Evolutionary conservation across 306 rosid species (phyloP).

Genomic region (Rosa lucieae): DNA sequence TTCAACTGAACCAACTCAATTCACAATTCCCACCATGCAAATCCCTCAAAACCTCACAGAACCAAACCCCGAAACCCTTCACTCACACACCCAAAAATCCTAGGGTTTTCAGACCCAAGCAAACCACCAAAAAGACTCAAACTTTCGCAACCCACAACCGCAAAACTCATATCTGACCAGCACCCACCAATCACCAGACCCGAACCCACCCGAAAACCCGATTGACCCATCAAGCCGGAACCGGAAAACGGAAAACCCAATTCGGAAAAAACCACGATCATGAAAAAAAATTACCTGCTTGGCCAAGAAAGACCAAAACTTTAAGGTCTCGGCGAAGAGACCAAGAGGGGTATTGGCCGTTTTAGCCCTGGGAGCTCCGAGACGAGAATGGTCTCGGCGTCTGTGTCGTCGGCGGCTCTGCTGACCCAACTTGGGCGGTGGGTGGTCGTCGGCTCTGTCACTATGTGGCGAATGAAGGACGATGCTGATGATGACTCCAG

Average conservation of each 20-base stretch:
- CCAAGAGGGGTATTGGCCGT: not conserved
- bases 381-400: not conserved
- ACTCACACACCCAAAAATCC: not conserved
- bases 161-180: not conserved
- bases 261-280: not conserved
- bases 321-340: too few relatives aligned
- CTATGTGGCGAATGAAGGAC: constrained; percentile 20
- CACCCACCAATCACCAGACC: constrained; percentile 10
- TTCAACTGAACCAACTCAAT: not conserved
- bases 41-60: constrained; percentile 16
- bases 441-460: constrained; percentile 20
- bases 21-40: constrained; percentile 10
- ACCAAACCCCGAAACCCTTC: not conserved
- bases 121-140: not conserved
- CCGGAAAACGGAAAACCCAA: not conserved
- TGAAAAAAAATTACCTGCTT: not conserved
- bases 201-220: not conserved
- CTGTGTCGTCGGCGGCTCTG: not conserved
- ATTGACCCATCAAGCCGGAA: not conserved
- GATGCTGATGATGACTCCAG: constrained; percentile 10
- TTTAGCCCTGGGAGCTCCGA: not conserved
- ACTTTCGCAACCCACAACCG: not conserved
- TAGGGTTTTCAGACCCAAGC: constrained; percentile 15
- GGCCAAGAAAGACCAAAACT: not conserved
- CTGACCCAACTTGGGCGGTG: not conserved